Percentiles rank a stretch among this genome's conserved stretches.
These are phyloP conservation scores for Apophysomyces variabilis DNA, from an alignment of 371 early-diverging fungal genomes.

Conservation along the genomic window DNA sequence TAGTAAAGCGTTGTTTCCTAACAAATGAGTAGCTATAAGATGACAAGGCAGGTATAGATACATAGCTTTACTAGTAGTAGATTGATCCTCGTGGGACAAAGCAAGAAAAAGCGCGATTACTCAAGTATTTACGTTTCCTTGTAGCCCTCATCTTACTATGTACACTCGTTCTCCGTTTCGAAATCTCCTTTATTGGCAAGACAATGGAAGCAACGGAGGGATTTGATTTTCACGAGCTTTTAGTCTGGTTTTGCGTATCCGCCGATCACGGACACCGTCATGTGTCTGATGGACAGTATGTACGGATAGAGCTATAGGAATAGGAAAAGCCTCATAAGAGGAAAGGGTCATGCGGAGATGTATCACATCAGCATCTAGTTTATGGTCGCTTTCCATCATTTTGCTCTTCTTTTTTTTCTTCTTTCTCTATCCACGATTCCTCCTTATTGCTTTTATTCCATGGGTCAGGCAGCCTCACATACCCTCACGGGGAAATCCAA, in stretches of 20 bases:
- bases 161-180: not conserved
- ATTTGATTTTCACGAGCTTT: slow-evolving; percentile 9
- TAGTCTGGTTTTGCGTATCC: not conserved
- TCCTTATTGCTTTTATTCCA: slow-evolving; percentile 8
- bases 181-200: slow-evolving; percentile 4
- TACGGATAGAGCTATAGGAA: not conserved
- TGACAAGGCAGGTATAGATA: no score
- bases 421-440: not conserved
- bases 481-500: slow-evolving; percentile 28
- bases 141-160: not conserved
- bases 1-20: no score
- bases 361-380: slow-evolving; percentile 2
- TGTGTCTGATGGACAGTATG: not conserved
- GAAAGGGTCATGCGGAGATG: not conserved
- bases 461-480: slow-evolving; percentile 47
- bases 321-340: not conserved
- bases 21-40: no score
- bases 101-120: not conserved
- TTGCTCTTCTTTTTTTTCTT: not conserved
- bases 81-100: no score
- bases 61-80: no score
- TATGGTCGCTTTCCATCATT: slow-evolving; percentile 8
- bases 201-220: not conserved
- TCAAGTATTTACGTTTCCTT: not conserved
- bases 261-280: slow-evolving; percentile 7